Evolutionary conservation across 208 protist species (phyloP), one percentile per base, ranked within the genome.

Genomic region (Trypanosoma rangeli): DNA sequence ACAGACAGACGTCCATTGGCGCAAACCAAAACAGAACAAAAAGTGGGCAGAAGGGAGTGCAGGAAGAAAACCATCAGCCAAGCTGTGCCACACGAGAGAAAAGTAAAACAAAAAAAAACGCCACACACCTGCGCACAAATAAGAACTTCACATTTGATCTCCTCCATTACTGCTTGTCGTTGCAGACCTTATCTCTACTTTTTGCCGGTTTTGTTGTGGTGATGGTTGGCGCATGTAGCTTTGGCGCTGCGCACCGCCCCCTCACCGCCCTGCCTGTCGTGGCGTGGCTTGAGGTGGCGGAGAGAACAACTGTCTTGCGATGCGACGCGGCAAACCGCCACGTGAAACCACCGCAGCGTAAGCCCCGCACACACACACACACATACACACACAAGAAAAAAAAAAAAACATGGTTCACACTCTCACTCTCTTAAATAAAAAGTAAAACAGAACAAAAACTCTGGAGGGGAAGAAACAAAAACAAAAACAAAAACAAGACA

Each of bases 101-200:
- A 67, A 74, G 44, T 46, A 1, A 60, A 42, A 70, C 56, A 50
- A 54, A 33, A 68, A 46, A 46, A 1, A 1, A 18, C 3, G 42
- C 15, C 15, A 64, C 26, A 49, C 46, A 33, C 12, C 24, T 39
- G n/a, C 33, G 61, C 7, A 16, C 24, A 53, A 53, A 53, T 26
- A 53, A 53, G 3, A 46, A 10, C 42, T 18, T 46, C 42, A 20
- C 42, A 18, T 10, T 10, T 20, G 42, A 16, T 9, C 42, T 9
- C 13, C 1, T 46, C 13, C 42, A 46, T 46, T 46, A 15, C 42
- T 46, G 8, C 42, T 16, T 3, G 1, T 46, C 42, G 13, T 46
- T 18, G 15, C 8, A 5, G 42, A 1, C 42, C 8, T 46, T 46
- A 46, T 16, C 15, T 46, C 15, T 18, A 10, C 42, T 46, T 20